Evolutionary conservation across 805 yeast species (phyloP).

Genomic region (Yamadazyma olivae): DNA sequence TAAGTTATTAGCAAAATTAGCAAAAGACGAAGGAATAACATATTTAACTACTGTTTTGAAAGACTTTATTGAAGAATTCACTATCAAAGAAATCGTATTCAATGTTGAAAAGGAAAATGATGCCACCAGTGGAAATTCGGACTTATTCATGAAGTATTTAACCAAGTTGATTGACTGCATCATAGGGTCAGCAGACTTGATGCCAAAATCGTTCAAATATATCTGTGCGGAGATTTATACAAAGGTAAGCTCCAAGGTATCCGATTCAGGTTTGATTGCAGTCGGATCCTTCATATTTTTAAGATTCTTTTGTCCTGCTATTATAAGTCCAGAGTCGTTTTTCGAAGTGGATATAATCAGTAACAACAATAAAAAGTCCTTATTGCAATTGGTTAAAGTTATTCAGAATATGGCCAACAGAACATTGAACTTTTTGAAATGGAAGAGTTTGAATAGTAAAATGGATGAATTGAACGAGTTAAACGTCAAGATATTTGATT

Average conservation of each 20-base stretch:
- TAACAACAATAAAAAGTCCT: constrained; percentile 53
- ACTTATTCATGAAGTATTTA: constrained; percentile 55
- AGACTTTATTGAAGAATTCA: constrained; percentile 55
- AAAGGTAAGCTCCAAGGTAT: constrained; percentile 58
- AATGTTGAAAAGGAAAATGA: constrained; percentile 55
- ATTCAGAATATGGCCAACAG: constrained; percentile 88
- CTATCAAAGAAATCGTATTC: constrained; percentile 47
- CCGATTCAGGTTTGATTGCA: constrained; percentile 58
- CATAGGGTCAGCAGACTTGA: constrained; percentile 46
- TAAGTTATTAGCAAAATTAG: constrained; percentile 66
- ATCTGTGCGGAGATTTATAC: constrained; percentile 65
- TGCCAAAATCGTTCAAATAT: constrained; percentile 71
- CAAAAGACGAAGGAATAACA: constrained; percentile 60
- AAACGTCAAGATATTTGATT: constrained; percentile 25
- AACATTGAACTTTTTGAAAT: constrained; percentile 59
- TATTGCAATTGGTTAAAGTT: constrained; percentile 77
- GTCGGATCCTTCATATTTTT: constrained; percentile 86
- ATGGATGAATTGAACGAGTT: constrained; percentile 34
- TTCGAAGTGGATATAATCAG: constrained; percentile 26
- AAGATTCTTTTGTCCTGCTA: constrained; percentile 85
- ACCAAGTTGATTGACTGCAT: constrained; percentile 57
- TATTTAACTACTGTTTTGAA: constrained; percentile 53
- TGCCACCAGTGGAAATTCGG: constrained; percentile 20
- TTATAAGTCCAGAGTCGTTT: constrained; percentile 77
- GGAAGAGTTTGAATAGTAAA: constrained; percentile 50